Conservation (phyloP, 1,284 basidiomycete species). For the Porogramme epimiltina region DNA sequence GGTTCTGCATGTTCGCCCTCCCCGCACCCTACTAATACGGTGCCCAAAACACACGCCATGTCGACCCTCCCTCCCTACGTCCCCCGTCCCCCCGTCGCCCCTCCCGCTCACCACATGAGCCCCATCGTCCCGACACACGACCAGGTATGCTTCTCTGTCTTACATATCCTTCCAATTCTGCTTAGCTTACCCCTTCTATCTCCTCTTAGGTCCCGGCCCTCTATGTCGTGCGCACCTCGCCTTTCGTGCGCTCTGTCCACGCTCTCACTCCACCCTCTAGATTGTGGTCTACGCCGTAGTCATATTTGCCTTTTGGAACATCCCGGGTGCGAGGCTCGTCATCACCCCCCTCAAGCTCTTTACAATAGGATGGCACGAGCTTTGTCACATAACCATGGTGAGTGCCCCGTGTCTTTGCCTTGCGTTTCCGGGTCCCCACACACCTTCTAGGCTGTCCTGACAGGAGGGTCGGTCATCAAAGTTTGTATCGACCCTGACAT, state of each 20-base stretch:
- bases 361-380: constrained; percentile 82
- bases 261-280: constrained; percentile 36
- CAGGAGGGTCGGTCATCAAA: constrained; percentile 73
- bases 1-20: constrained; percentile 11
- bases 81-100: constrained; percentile 31
- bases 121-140: constrained; percentile 34
- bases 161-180: constrained; percentile 1
- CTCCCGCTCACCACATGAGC: constrained; percentile 26
- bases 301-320: constrained; percentile 82
- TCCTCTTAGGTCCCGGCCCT: constrained; percentile 42
- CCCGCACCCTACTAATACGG: constrained; percentile 14
- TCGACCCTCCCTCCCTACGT: constrained; percentile 26
- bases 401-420: constrained; percentile 28
- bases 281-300: constrained; percentile 79
- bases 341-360: constrained; percentile 83
- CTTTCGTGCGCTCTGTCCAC: not conserved
- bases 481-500: constrained; percentile 81
- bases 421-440: constrained; percentile 3
- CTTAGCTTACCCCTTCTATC: constrained; percentile 4
- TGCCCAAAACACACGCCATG: constrained; percentile 19
- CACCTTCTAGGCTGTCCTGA: constrained; percentile 62
- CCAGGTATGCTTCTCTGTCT: constrained; percentile 23
- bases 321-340: constrained; percentile 70
- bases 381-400: constrained; percentile 79
- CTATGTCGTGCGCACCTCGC: constrained; percentile 63